Evolutionary conservation across 331 rosid species (phyloP), one percentile per base, ranked within the genome.

Genomic region (Stylosanthes scabra): DNA sequence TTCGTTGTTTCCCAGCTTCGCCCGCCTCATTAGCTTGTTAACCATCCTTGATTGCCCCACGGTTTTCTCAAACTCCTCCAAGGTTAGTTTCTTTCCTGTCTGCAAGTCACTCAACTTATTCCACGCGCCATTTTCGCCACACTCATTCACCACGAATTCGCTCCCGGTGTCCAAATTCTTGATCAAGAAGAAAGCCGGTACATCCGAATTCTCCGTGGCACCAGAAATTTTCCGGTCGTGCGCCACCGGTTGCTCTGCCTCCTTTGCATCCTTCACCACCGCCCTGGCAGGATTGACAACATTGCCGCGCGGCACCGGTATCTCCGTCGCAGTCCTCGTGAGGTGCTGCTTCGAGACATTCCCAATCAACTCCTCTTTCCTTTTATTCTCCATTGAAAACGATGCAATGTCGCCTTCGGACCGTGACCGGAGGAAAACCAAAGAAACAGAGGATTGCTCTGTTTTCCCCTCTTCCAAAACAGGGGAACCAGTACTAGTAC

Each of bases 41-140:
- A 90, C 98, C 2, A 90, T 75, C 1, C 83, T 84, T 1, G 96
- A 92, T 27, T 86, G 79, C 0, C 93, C 95, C 0, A 90, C 86
- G 8, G 84, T 57, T 28, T 76, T 80, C 70, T 92, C 95, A 44
- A 90, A 90, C 60, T 90, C 96, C n/a, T 92, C 98, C 84, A 90
- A 75, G 0, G 91, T 83, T 28, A 92, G 56, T 13, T 86, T 81
- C 82, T 83, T 90, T 68, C 98, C 95, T 0, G 90, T 90, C 16
- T 90, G 91, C 31, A 92, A 45, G 37, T 92, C 98, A 5, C 88
- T 86, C 1, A 92, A 40, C 60, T 70, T 77, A 42, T 92, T 90
- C 96, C 94, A 92, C 81, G 50, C 65, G 40, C 98, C 98, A 13
- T 82, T 79, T 49, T 88, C 81, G 1, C 72, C 82, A 1, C 11